Percentiles rank a stretch among this genome's conserved stretches.
Conservation (phyloP, 2,329 filamentous ascomycete species). For the Stromatinia cepivora region DNA sequence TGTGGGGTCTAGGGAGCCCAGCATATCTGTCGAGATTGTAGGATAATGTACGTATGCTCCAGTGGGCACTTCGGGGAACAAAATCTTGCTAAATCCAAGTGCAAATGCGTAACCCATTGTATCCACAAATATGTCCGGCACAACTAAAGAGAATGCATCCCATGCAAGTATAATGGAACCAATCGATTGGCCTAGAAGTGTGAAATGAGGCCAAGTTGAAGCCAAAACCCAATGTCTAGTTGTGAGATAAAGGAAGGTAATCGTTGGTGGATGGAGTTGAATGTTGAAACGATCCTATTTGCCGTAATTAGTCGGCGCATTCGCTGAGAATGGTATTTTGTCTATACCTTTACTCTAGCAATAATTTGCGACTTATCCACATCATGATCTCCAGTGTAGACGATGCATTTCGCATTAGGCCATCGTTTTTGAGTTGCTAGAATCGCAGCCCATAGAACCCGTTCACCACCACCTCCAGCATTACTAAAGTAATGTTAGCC, state of each 20-base stretch:
- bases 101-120: conserved; percentile 98
- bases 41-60: conserved; percentile 97
- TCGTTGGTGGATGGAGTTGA: conserved; percentile 74
- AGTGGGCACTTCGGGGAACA: conserved; percentile 80
- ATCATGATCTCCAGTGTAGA: conserved; percentile 95
- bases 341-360: conserved; percentile 66
- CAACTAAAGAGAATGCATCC: conserved; percentile 88
- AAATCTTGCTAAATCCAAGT: conserved; percentile 75
- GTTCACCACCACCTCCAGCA: conserved; percentile 91
- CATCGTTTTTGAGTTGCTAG: conserved; percentile 85
- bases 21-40: conserved; percentile 97
- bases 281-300: conserved; percentile 85
- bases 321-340: neutral
- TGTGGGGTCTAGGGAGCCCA: conserved; percentile 71
- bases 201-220: conserved; percentile 88
- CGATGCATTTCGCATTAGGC: conserved; percentile 84
- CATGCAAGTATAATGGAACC: conserved; percentile 85
- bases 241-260: conserved; percentile 88
- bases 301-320: conserved; percentile 18
- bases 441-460: conserved; percentile 95
- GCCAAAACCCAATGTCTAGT: conserved; percentile 84
- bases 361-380: conserved; percentile 79
- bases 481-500: conserved; percentile 58
- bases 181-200: conserved; percentile 87
- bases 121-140: conserved; percentile 92